A percentile compares a stretch with the other conserved stretches of the same genome.
Evolutionary conservation across 108 stramenopile species (phyloP).

Genomic region (Skeletonema potamos): DNA sequence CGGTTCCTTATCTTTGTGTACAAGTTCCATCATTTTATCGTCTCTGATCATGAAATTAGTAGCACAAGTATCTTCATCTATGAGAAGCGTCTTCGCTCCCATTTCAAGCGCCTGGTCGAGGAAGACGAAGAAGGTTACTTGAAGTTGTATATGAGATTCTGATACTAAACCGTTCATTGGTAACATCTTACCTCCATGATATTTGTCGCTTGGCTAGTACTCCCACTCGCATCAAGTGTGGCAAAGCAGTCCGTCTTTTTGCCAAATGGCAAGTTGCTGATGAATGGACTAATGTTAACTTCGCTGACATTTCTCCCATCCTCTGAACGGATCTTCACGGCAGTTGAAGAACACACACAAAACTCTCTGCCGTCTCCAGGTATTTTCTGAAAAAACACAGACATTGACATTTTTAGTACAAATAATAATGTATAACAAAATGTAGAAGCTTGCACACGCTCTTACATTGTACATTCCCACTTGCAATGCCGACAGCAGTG

Average conservation of each 20-base stretch:
- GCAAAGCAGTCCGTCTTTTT: constrained; percentile 77
- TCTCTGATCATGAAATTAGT: constrained; percentile 96
- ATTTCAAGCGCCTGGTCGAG: constrained; percentile 72
- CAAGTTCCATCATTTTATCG: constrained; percentile 92
- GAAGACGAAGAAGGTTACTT: constrained; percentile 3
- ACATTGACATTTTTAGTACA: background rate
- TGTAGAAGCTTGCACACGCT: background rate
- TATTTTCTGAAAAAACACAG: constrained; percentile 54
- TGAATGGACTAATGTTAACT: constrained; percentile 93
- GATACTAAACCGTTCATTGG: background rate
- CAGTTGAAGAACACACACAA: constrained; percentile 69
- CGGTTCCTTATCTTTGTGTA: constrained; percentile 91
- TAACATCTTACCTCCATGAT: constrained; percentile 82
- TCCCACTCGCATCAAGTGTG: constrained; percentile 89
- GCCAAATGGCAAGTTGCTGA: constrained; percentile 93
- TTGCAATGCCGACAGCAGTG: constrained; percentile 87
- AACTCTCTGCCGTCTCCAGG: constrained; percentile 96
- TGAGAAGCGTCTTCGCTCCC: constrained; percentile 83
- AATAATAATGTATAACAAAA: background rate
- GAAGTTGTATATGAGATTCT: background rate
- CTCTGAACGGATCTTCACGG: constrained; percentile 93
- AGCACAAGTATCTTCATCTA: constrained; percentile 97
- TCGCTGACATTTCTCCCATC: constrained; percentile 87
- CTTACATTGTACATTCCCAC: constrained; percentile 82
- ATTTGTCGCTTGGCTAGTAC: constrained; percentile 93